phyloP scores from a whole-genome alignment of 192 early-diverging fungal species.

The Coemansia sp. region DNA sequence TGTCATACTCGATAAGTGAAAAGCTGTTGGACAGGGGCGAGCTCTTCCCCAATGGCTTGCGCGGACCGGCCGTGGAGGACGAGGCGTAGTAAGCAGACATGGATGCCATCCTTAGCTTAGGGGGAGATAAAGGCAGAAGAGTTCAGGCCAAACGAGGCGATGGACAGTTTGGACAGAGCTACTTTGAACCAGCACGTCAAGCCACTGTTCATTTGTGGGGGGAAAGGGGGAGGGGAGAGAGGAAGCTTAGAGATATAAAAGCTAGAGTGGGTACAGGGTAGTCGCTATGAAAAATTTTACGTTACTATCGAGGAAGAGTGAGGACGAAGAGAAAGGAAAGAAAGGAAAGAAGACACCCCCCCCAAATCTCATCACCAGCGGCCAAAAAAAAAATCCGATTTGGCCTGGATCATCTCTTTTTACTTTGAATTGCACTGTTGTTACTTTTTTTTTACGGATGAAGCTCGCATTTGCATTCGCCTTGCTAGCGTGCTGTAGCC shows the following conservation, averaged over 20 bases:
- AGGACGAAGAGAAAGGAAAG: background rate
- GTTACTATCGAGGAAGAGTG: background rate
- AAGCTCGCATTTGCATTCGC: background rate
- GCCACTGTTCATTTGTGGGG: conserved; percentile 47
- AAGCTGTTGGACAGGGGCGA: conserved; percentile 49
- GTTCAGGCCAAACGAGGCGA: conserved; percentile 48
- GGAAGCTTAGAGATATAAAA: background rate
- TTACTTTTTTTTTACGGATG: background rate
- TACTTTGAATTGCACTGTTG: background rate
- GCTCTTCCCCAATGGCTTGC: conserved; percentile 49
- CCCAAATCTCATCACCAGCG: background rate
- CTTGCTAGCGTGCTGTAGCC: background rate
- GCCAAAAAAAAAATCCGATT: background rate
- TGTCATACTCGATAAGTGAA: conserved; percentile 51
- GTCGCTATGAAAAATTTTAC: background rate
- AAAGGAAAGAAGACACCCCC: background rate
- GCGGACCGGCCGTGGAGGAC: conserved; percentile 18
- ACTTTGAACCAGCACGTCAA: conserved; percentile 39
- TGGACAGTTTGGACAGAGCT: conserved; percentile 38
- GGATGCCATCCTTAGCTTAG: conserved; percentile 35
- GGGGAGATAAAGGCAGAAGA: conserved; percentile 48
- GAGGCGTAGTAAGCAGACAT: conserved; percentile 44
- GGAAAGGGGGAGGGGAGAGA: conserved; percentile 4
- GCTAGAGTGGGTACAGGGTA: background rate
- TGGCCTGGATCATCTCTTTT: background rate